Conservation (phyloP, 2,329 filamentous ascomycete species). For the Cercospora sp. region DNA sequence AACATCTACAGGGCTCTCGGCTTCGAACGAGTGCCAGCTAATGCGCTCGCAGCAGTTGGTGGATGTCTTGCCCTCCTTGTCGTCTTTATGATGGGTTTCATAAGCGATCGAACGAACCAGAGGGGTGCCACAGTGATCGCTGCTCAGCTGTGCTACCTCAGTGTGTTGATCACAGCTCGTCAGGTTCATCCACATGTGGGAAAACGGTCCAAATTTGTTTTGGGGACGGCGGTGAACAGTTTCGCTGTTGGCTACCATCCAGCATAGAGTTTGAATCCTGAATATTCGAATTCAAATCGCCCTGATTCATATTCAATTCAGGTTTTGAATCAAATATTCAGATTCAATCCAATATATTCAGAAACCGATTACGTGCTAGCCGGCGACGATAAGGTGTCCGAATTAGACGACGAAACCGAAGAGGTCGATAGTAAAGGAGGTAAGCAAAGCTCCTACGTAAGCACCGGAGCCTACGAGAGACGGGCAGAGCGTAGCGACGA, state of each 20-base stretch:
- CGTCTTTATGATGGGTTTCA: constrained; percentile 51
- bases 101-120: constrained; percentile 50
- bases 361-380: too few relatives aligned
- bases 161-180: constrained; percentile 46
- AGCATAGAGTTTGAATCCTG: too few relatives aligned
- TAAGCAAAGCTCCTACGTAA: too few relatives aligned
- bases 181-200: constrained; percentile 47
- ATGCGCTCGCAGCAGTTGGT: constrained; percentile 48
- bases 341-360: too few relatives aligned
- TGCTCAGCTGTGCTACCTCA: constrained; percentile 50
- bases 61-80: constrained; percentile 50
- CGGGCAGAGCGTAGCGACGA: too few relatives aligned
- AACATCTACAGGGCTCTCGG: constrained; percentile 36
- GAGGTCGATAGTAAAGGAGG: too few relatives aligned
- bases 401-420: too few relatives aligned
- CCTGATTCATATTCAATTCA: too few relatives aligned
- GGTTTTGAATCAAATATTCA: too few relatives aligned
- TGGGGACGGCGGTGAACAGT: constrained; percentile 55
- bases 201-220: constrained; percentile 52
- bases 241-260: constrained; percentile 57
- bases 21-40: constrained; percentile 49
- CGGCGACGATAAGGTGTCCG: too few relatives aligned
- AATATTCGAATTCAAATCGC: too few relatives aligned
- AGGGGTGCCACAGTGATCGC: constrained; percentile 49
- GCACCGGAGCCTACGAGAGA: too few relatives aligned